Percentiles rank a stretch among this genome's conserved stretches.
Conservation (phyloP, 2,329 filamentous ascomycete species). For the Alternaria triticimaculans region DNA sequence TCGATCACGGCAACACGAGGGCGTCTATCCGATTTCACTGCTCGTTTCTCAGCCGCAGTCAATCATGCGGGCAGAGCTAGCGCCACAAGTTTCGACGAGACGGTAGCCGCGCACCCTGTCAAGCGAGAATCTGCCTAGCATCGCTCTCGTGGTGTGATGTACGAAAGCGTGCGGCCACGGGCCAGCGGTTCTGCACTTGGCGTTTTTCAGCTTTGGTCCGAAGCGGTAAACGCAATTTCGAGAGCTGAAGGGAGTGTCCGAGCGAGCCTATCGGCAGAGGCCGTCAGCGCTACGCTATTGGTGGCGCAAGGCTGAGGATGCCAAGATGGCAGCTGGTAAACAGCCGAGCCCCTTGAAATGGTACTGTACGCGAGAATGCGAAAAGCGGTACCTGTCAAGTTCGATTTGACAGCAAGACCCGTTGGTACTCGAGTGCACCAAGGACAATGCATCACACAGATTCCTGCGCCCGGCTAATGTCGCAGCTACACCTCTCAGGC, state of each 20-base stretch:
- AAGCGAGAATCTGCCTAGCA: neutral
- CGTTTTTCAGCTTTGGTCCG: conserved; percentile 9
- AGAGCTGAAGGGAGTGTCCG: conserved; percentile 1
- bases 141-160: neutral
- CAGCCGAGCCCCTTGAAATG: neutral
- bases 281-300: conserved; percentile 13
- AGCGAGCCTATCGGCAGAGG: conserved; percentile 2
- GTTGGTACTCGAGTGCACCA: neutral
- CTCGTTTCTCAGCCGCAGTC: neutral
- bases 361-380: conserved; percentile 9
- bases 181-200: neutral
- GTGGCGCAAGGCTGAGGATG: conserved; percentile 34
- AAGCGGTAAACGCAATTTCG: neutral
- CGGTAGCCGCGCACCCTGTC: neutral
- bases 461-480: neutral
- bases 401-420: neutral
- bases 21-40: neutral
- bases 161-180: neutral
- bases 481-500: neutral
- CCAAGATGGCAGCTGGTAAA: conserved; percentile 21
- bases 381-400: neutral
- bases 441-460: neutral
- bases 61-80: neutral
- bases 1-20: rapidly evolving
- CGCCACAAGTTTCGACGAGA: neutral